Base-by-base conservation (phyloP, 495 filamentous ascomycete species). In the Talaromyces thailandensis region DNA sequence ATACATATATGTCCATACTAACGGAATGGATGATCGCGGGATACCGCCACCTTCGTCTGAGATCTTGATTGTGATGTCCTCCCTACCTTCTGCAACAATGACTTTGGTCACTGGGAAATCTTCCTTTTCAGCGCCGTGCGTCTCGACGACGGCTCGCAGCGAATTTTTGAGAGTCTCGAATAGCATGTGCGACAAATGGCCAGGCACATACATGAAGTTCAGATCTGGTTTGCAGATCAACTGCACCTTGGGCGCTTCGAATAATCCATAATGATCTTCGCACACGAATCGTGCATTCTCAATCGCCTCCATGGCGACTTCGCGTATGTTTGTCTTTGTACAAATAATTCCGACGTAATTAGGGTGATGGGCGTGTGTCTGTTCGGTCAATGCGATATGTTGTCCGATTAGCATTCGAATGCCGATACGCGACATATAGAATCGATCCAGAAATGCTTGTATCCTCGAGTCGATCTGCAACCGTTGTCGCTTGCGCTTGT, bases 1-100 rank as follows among this genome's bases (percentile, higher is more conserved):
- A 69, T 98, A 98, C 94, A 98, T 98, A 70, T 98, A 98, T 26
- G 94, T 98, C 94, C 94, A 98, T 16, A 98, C 94, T 7, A 98
- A 81, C 9, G 95, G 95, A 61, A 98, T 97, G 31, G 90, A 81
- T 64, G 87, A 91, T 60, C 94, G 83, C 0, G 93, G 91, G 26
- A 98, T 97, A 50, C 94, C 94, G 64, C 94, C 94, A 50, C 94
- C 94, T 73, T 98, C 94, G 71, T 98, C 94, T 11, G 88, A 91
- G 59, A 98, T 83, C 75, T 98, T 98, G 78, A 98, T 96, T 2
- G 94, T 98, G 66, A 98, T 98, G 66, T 98, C 94, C 77, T 98
- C 94, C 67, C 92, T 93, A 40, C 94, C 94, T 73, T 98, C 93
- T 9, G 94, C 93, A 31, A 98, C 91, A 63, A 98, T 94, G 5